Evolutionary conservation across 768 basidiomycete genomes (phyloP).

Genomic region (Suillus subaureus): DNA sequence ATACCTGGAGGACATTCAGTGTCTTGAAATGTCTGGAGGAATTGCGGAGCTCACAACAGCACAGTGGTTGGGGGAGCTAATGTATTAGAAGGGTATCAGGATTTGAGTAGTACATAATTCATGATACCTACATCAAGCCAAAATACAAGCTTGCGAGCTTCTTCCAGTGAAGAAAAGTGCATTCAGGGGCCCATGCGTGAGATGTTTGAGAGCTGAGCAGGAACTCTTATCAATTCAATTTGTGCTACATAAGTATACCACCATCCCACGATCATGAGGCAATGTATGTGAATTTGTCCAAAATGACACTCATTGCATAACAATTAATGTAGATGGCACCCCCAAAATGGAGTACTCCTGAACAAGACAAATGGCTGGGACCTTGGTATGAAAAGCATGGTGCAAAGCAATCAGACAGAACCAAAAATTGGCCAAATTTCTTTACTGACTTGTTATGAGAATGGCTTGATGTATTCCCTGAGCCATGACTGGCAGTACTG

Average conservation of each 20-base stretch:
- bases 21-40: not conserved
- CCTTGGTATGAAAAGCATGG: not conserved
- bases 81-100: not conserved
- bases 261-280: not conserved
- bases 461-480: not conserved
- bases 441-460: not conserved
- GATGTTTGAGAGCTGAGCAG: not conserved
- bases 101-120: not conserved
- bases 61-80: not conserved
- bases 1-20: not conserved
- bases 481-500: not conserved
- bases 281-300: not conserved
- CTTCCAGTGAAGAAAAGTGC: not conserved
- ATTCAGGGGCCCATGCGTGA: not conserved
- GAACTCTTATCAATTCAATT: conserved; percentile 2
- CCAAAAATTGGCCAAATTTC: conserved; percentile 1
- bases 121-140: not conserved
- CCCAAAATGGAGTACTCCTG: not conserved
- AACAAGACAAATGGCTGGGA: not conserved
- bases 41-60: not conserved
- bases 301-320: conserved; percentile 4
- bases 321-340: conserved; percentile 3
- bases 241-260: conserved; percentile 1
- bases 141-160: not conserved
- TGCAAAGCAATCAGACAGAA: not conserved